A percentile compares a stretch with the other conserved stretches of the same genome.
Evolutionary conservation across 768 basidiomycete genomes (phyloP).

Genomic region (Chalciporus pseudorubinellus): DNA sequence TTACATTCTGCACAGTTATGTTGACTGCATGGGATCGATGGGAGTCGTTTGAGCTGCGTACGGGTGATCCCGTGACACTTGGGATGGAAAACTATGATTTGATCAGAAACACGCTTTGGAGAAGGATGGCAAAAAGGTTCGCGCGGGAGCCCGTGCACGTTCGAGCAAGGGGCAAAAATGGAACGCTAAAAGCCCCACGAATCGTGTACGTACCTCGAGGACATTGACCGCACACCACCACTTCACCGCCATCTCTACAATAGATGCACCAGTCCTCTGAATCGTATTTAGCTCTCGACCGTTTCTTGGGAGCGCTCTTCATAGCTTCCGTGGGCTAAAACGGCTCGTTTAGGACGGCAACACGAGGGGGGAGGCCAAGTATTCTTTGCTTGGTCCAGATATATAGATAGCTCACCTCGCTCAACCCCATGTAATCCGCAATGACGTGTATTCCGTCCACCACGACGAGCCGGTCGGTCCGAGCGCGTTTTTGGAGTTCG

Average conservation of each 20-base stretch:
- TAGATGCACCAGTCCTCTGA: conserved; percentile 58
- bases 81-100: conserved; percentile 49
- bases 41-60: conserved; percentile 27
- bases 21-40: conserved; percentile 43
- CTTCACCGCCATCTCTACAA: conserved; percentile 58
- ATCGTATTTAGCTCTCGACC: conserved; percentile 39
- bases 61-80: conserved; percentile 43
- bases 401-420: conserved; percentile 30
- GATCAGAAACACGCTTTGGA: neutral
- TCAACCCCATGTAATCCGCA: conserved; percentile 26
- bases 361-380: neutral
- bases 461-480: conserved; percentile 38
- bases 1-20: conserved; percentile 48
- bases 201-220: conserved; percentile 46
- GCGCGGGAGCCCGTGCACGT: no score
- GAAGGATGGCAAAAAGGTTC: neutral
- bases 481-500: conserved; percentile 44
- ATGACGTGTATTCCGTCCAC: conserved; percentile 38
- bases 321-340: conserved; percentile 13
- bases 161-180: no score
- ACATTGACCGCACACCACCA: conserved; percentile 47
- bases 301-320: conserved; percentile 29
- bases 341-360: conserved; percentile 5
- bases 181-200: neutral
- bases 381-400: conserved; percentile 8